A percentile compares a stretch with the other conserved stretches of the same genome.
Evolutionary conservation across 768 basidiomycete species (phyloP).

Genomic region (Termitomyces bulborhizus): DNA sequence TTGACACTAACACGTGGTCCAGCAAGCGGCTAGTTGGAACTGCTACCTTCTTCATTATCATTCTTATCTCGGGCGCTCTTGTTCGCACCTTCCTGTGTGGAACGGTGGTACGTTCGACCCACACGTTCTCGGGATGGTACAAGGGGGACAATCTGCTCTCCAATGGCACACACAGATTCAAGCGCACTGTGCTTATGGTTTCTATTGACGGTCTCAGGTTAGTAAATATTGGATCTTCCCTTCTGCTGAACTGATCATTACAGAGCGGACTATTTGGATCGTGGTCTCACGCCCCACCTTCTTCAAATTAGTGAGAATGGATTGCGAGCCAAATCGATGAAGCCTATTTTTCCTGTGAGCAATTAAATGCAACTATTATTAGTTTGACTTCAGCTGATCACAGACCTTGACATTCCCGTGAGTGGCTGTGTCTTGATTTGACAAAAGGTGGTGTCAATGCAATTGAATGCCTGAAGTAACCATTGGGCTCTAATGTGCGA

Average conservation of each 20-base stretch:
- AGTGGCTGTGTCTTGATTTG: conserved; percentile 23
- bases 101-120: conserved; percentile 17
- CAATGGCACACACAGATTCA: conserved; percentile 83
- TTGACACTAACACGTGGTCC: conserved; percentile 26
- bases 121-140: conserved; percentile 23
- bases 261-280: conserved; percentile 84
- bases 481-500: conserved; percentile 86
- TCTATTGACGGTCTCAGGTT: conserved; percentile 85
- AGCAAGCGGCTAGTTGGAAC: conserved; percentile 29
- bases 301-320: conserved; percentile 77
- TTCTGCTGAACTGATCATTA: conserved; percentile 8
- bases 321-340: conserved; percentile 82
- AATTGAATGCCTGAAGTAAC: conserved; percentile 42
- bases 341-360: conserved; percentile 81
- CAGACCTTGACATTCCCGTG: conserved; percentile 89
- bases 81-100: conserved; percentile 29
- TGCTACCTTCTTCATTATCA: conserved; percentile 32
- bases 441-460: neutral
- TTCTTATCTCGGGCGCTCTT: conserved; percentile 37
- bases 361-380: too few relatives aligned
- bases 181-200: conserved; percentile 74
- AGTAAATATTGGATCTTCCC: conserved; percentile 4
- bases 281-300: conserved; percentile 80
- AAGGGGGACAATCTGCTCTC: conserved; percentile 42
- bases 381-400: neutral